Evolutionary conservation across 2,329 filamentous ascomycete genomes (phyloP).

Genomic region (Stagonosporopsis tanaceti): DNA sequence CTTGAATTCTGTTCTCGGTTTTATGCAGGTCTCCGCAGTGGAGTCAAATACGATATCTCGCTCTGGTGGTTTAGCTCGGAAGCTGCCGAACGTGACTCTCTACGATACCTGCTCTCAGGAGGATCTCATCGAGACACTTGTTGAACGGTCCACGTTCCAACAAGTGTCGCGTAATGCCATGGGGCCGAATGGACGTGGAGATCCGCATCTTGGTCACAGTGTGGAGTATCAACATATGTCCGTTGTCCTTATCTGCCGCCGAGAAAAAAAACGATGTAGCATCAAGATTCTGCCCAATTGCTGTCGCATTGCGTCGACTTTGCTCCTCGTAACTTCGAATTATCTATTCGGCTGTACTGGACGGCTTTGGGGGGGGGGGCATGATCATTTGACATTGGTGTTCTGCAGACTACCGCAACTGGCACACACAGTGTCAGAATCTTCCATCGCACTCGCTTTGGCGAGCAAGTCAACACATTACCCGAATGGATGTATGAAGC

Average conservation of each 20-base stretch:
- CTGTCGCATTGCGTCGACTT: not conserved
- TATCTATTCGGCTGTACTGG: not conserved
- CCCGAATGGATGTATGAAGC: not conserved
- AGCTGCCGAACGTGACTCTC: not conserved
- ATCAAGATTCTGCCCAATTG: not conserved
- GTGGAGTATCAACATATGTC: not conserved
- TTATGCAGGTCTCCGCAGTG: slow-evolving; percentile 1
- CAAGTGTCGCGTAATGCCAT: not conserved
- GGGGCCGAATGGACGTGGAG: too few relatives aligned
- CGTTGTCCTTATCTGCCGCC: not conserved
- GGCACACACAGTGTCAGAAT: not conserved
- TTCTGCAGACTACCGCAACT: not conserved
- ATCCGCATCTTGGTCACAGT: not conserved
- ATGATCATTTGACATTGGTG: not conserved
- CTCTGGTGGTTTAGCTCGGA: not conserved
- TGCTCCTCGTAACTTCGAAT: not conserved
- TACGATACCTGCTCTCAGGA: not conserved
- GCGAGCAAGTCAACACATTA: not conserved
- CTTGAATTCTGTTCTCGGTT: not conserved
- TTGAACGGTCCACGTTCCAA: not conserved
- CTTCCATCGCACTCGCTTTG: not conserved
- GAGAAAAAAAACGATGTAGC: not conserved
- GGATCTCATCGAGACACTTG: not conserved
- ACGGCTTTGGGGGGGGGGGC: too few relatives aligned
- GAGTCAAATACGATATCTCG: not conserved